Evolutionary conservation across 2,329 filamentous ascomycete species (phyloP).

Genomic region (Fusarium aywerte): DNA sequence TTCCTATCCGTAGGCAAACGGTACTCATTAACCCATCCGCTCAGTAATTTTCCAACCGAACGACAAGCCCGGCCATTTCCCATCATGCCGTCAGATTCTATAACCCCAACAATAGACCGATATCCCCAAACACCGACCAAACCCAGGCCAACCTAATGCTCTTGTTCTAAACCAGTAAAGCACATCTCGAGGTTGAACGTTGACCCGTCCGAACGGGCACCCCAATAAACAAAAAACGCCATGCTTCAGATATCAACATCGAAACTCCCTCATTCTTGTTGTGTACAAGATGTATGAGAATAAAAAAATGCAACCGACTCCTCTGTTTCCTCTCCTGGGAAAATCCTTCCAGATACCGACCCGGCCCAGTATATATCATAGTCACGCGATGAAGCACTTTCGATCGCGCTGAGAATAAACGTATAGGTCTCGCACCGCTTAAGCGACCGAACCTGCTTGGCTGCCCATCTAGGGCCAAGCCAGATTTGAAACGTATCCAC

Average conservation of each 20-base stretch:
- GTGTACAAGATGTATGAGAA: constrained; percentile 28
- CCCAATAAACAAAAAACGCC: constrained; percentile 36
- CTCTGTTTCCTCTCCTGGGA: constrained; percentile 39
- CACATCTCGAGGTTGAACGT: constrained; percentile 12
- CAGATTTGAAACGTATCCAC: constrained; percentile 39
- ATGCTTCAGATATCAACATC: constrained; percentile 18
- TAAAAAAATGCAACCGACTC: constrained; percentile 33
- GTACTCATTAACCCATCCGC: constrained; percentile 44
- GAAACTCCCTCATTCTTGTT: constrained; percentile 29
- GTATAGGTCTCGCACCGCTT: constrained; percentile 39
- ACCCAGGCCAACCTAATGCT: constrained; percentile 1
- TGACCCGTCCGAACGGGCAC: constrained; percentile 21
- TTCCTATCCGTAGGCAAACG: constrained; percentile 41
- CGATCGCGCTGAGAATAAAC: constrained; percentile 46
- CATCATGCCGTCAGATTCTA: constrained; percentile 35
- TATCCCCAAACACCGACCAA: constrained; percentile 20
- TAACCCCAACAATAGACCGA: constrained; percentile 30
- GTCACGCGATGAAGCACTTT: constrained; percentile 47
- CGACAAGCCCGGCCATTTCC: constrained; percentile 36
- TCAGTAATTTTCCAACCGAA: constrained; percentile 46
- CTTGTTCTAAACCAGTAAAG: constrained; percentile 9
- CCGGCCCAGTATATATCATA: constrained; percentile 42
- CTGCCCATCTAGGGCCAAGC: constrained; percentile 32
- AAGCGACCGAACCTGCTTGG: constrained; percentile 27
- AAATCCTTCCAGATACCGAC: constrained; percentile 27